Base-by-base conservation (phyloP, 108 stramenopile species). In the Thalassiosira profunda region DNA sequence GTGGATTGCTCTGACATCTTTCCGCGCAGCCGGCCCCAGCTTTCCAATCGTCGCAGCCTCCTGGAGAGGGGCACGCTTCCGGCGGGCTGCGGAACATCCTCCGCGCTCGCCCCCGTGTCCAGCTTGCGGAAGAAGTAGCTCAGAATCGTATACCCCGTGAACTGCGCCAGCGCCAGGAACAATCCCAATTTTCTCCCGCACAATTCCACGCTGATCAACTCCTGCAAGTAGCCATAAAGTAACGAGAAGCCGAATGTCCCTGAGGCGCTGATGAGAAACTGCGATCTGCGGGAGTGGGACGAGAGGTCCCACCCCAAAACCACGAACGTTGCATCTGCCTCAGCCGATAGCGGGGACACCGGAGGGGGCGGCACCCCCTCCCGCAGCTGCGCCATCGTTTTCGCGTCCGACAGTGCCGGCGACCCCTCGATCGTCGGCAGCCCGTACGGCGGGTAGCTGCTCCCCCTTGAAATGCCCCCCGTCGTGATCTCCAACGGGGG, bases 141-240 rank as follows among this genome's bases (percentile, higher is more conserved):
- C 46, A 83, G 74, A 9, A 89, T 20, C 7, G 90, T 84, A 54
- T 96, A 96, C 9, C 90, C 93, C 23, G 59, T 55, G 59, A 96
- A 96, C 54, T 96, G 95, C 12, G 81, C 60, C 64, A 72, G 72
- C 2, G 91, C 90, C 29, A 94, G 71, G 60, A 94, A 96, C 24
- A 96, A 75, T 20, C 91, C 89, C 17, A 96, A 62, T 52, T 94
- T 82, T 36, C 92, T 86, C 68, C 82, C 67, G 66, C 86, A 94
- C 9, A 96, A 40, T 24, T 80, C 49, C 7, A 96, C 95, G 20
- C 79, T 83, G 34, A 94, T 81, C 42, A 96, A 76, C 66, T 96
- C 95, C 65, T 96, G 95, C 37, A 96, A 56, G 61, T 84, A 96
- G 18, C 91, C 95, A 58, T 96, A 96, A 25, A 96, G 30, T 9